These are phyloP conservation scores for Penicillium nucicola DNA, from an alignment of 495 filamentous ascomycete genomes.

Conservation along the genomic window DNA sequence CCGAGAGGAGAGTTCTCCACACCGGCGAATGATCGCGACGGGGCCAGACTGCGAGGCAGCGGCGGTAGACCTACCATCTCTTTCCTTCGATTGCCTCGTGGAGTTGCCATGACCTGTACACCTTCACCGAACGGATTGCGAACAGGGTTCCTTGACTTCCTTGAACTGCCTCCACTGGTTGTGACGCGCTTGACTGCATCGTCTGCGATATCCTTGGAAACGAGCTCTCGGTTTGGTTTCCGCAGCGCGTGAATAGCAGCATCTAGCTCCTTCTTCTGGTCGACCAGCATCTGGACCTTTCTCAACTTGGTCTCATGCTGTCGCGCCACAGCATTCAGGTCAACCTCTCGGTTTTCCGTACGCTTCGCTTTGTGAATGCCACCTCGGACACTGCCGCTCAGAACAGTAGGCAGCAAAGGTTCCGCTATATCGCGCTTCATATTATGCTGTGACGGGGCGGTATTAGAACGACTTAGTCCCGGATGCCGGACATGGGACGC, in stretches of 20 bases:
- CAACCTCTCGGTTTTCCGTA: conserved; percentile 65
- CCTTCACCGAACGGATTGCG: conserved; percentile 55
- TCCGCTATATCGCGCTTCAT: conserved; percentile 33
- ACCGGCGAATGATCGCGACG: conserved; percentile 26
- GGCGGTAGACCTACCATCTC: conserved; percentile 32
- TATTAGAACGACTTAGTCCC: conserved; percentile 68
- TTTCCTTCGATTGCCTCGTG: conserved; percentile 50
- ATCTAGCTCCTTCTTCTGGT: conserved; percentile 72
- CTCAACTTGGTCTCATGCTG: conserved; percentile 63
- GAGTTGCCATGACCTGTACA: conserved; percentile 76
- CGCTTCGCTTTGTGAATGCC: conserved; percentile 59
- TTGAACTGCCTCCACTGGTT: conserved; percentile 30
- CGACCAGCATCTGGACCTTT: conserved; percentile 65
- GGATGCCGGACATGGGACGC: conserved; percentile 31
- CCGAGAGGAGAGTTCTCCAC: conserved; percentile 18
- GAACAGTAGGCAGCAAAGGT: conserved; percentile 30
- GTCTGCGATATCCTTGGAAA: conserved; percentile 68
- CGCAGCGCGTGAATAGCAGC: conserved; percentile 80
- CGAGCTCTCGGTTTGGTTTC: conserved; percentile 81
- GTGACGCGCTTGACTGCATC: conserved; percentile 60
- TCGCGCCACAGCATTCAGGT: conserved; percentile 55
- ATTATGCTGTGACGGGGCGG: conserved; percentile 45
- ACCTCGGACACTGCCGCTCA: conserved; percentile 39
- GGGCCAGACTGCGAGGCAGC: conserved; percentile 25
- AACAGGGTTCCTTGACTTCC: conserved; percentile 63